These are phyloP conservation scores for Crepidotus sp. DNA, from an alignment of 1,284 basidiomycete genomes.

Conservation along the genomic window DNA sequence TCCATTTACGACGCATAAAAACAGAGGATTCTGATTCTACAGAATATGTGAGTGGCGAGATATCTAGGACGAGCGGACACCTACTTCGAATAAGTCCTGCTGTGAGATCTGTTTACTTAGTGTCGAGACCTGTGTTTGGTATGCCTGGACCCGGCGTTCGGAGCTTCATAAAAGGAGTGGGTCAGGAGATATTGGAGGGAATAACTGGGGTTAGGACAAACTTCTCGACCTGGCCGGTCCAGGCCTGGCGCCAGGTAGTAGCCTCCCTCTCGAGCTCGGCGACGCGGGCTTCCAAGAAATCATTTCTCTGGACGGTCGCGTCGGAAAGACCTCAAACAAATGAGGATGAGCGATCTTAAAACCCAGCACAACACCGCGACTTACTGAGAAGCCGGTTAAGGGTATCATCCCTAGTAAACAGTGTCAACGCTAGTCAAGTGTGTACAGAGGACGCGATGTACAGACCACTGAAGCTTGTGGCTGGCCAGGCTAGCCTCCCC, in stretches of 20 bases:
- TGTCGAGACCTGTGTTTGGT: conserved; percentile 53
- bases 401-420: conserved; percentile 49
- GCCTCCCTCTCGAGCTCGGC: conserved; percentile 62
- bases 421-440: background rate
- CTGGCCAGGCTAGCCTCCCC: conserved; percentile 37
- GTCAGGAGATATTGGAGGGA: background rate
- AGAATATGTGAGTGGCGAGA: conserved; percentile 7
- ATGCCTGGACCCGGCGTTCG: conserved; percentile 50
- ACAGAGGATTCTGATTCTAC: conserved; percentile 55
- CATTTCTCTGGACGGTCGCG: conserved; percentile 52
- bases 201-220: background rate
- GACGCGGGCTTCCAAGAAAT: conserved; percentile 51
- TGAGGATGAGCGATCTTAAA: conserved; percentile 8
- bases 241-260: conserved; percentile 52
- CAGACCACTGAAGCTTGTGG: conserved; percentile 21
- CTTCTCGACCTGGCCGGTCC: conserved; percentile 46
- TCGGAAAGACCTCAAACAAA: conserved; percentile 38
- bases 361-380: conserved; percentile 16
- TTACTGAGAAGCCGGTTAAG: conserved; percentile 50
- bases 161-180: conserved; percentile 20
- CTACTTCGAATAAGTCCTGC: conserved; percentile 47
- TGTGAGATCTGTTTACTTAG: conserved; percentile 53
- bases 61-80: conserved; percentile 16
- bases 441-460: conserved; percentile 15
- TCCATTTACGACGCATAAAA: conserved; percentile 67